Conservation (phyloP, 805 yeast genomes). For the Ascoidea rubescens region DNA sequence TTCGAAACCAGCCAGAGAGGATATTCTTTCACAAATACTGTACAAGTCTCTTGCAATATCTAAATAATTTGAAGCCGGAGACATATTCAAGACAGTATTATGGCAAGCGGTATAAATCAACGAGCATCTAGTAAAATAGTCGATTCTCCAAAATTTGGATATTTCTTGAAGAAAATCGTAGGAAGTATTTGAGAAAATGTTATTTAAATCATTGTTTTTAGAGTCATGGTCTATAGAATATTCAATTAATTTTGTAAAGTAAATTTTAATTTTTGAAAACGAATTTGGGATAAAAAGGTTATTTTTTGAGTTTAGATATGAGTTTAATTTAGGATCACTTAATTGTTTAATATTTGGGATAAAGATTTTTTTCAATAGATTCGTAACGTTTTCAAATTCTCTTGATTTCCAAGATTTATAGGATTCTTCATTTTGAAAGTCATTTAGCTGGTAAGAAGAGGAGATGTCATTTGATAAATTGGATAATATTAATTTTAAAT, state of each 20-base stretch:
- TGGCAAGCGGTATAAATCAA: constrained; percentile 37
- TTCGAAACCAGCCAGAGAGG: constrained; percentile 13
- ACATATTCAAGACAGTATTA: constrained; percentile 17
- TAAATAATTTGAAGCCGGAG: constrained; percentile 10
- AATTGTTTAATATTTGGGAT: constrained; percentile 7
- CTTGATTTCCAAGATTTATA: constrained; percentile 28
- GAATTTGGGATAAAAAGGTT: constrained; percentile 22
- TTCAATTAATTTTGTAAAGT: constrained; percentile 26
- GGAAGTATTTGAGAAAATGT: constrained; percentile 6
- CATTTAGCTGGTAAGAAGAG: constrained; percentile 18
- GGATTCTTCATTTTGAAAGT: constrained; percentile 21
- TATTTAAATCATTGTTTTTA: not conserved
- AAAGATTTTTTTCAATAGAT: constrained; percentile 15
- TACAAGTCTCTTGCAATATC: constrained; percentile 21
- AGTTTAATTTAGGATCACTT: constrained; percentile 1
- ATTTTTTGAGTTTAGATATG: constrained; percentile 1
- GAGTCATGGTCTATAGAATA: constrained; percentile 10
- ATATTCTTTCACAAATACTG: constrained; percentile 16
- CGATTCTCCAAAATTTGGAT: constrained; percentile 42
- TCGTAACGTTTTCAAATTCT: constrained; percentile 20
- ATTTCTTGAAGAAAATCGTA: constrained; percentile 5
- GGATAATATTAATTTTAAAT: constrained; percentile 13
- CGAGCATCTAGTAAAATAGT: constrained; percentile 32
- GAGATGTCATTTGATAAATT: constrained; percentile 15
- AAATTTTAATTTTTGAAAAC: constrained; percentile 23